phyloP scores from a whole-genome alignment of 106 monocot species.

The Iris macrosiphon region DNA sequence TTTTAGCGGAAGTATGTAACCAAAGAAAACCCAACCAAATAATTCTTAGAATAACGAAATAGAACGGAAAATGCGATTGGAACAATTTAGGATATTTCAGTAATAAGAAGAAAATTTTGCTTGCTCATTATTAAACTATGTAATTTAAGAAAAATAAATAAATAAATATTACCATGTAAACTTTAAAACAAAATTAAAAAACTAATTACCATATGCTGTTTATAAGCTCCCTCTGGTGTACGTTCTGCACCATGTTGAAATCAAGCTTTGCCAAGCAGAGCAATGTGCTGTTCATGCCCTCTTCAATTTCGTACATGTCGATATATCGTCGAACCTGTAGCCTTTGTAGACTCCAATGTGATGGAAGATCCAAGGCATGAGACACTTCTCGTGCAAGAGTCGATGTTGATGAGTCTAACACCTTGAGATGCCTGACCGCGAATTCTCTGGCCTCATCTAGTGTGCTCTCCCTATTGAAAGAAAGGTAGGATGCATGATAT shows the following conservation, averaged over 20 bases:
- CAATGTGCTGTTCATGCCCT: slow-evolving; percentile 8
- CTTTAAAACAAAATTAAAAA: too few relatives aligned
- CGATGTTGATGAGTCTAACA: neutral
- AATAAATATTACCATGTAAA: too few relatives aligned
- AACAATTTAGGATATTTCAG: too few relatives aligned
- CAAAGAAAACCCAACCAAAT: too few relatives aligned
- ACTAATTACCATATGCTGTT: slow-evolving; percentile 26
- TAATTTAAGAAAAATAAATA: too few relatives aligned
- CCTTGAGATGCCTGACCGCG: slow-evolving; percentile 6
- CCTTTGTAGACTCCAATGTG: slow-evolving; percentile 35
- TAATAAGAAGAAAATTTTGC: too few relatives aligned
- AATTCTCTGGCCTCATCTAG: slow-evolving; percentile 28
- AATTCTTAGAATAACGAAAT: too few relatives aligned
- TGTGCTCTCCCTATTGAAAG: slow-evolving; percentile 13
- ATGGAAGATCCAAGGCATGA: slow-evolving; percentile 32
- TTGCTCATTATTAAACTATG: too few relatives aligned
- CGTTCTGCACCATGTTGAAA: slow-evolving; percentile 39
- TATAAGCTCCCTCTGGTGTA: slow-evolving; percentile 21
- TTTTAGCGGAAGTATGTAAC: too few relatives aligned
- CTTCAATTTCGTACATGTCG: slow-evolving; percentile 13
- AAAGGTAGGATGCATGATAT: slow-evolving; percentile 36
- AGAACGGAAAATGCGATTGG: too few relatives aligned
- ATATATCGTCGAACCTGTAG: slow-evolving; percentile 28
- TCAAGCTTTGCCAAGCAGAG: slow-evolving; percentile 43
- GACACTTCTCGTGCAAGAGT: slow-evolving; percentile 10